Base-by-base conservation (phyloP, 2,329 filamentous ascomycete genomes). In the Penicillium sp. region DNA sequence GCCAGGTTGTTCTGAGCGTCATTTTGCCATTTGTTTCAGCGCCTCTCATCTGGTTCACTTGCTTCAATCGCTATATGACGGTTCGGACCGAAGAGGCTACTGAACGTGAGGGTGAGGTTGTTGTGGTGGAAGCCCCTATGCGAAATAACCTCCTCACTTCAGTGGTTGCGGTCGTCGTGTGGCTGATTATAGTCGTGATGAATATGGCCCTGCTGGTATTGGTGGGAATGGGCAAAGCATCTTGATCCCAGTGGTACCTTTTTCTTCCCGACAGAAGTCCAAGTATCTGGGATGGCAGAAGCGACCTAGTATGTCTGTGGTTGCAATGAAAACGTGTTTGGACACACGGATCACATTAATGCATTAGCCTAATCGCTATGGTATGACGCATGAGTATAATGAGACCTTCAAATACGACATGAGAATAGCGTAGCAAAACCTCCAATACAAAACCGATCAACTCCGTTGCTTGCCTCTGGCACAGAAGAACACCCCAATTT, bases 1-100 rank as follows among this genome's bases (percentile, higher is more conserved):
- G 80, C 3, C 89, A 95, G 68, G 88, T 95, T 6, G 86, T 81
- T 0, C 75, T 95, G 12, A 89, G 84, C 60, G 79, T 91, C 10
- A 87, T 90, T 11, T 67, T 95, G 43, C 89, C 89, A 0, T 91
- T 95, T 64, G 81, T 92, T n/a, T 83, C 81, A 1, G 87, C 88
- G 1, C 89, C 89, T 1, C 73, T 95, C 28, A 86, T 95, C 48
- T 95, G 87, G 71, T 95, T 95, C 62, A 95, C 89, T 0, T 88
- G 86, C 59, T 78, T 85, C 36, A 80, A 83, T 57, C 82, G 82
- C 63, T 93, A 86, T 70, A 95, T 95, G 89, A 88, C 82, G 8
- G 86, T 88, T 5, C 67, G 71, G 49, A 70, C 77, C 2, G 76
- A 77, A 29, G 64, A 67, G 19, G 69, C 72, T 27, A 45, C 41